A percentile compares a stretch with the other conserved stretches of the same genome.
These are phyloP conservation scores for Pseudocercospora macadamiae DNA, from an alignment of 2,329 filamentous ascomycete species.

Conservation along the genomic window DNA sequence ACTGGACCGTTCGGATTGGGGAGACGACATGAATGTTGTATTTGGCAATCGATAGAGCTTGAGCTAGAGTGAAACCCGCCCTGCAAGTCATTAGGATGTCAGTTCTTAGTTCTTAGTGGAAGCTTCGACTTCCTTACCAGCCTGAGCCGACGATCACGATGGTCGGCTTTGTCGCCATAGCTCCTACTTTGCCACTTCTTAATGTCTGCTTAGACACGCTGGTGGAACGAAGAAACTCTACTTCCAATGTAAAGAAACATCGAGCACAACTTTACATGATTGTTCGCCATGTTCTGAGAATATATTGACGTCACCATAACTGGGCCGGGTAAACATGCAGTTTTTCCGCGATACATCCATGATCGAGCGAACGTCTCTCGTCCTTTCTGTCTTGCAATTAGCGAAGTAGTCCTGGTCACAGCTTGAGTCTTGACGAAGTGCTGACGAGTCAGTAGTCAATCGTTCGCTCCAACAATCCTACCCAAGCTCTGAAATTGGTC, in stretches of 20 bases:
- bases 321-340: not conserved
- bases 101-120: not conserved
- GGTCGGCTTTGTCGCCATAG: constrained; percentile 16
- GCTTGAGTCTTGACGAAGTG: too few species aligned
- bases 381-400: too few species aligned
- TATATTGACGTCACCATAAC: not conserved
- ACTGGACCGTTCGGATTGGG: constrained; percentile 46
- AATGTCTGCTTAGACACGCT: not conserved
- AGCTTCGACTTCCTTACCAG: not conserved
- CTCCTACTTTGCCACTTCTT: not conserved
- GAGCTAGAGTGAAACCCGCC: constrained; percentile 44
- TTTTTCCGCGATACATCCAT: not conserved
- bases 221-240: not conserved
- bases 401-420: too few species aligned
- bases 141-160: constrained; percentile 42
- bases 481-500: too few species aligned
- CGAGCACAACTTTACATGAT: too few species aligned
- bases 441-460: too few species aligned
- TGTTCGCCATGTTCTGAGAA: not conserved
- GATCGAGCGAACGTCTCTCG: not conserved
- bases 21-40: constrained; percentile 49
- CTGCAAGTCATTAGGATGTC: constrained; percentile 22
- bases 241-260: too few species aligned
- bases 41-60: constrained; percentile 38
- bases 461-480: too few species aligned